A percentile compares a stretch with the other conserved stretches of the same genome.
These are phyloP conservation scores for Solanum pinnatisectum DNA, from an alignment of 257 asterid species.

Conservation along the genomic window DNA sequence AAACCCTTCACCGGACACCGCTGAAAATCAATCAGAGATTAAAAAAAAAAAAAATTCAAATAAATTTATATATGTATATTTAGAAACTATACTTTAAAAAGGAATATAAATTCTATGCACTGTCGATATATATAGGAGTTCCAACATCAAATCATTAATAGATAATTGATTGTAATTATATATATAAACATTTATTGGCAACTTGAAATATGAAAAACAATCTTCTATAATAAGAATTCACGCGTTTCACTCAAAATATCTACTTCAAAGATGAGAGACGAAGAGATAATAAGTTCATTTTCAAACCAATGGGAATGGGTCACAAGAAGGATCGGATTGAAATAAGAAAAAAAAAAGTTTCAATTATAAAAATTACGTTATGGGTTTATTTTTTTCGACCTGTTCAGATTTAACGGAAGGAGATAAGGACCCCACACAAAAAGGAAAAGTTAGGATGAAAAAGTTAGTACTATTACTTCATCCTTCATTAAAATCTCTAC, in stretches of 20 bases:
- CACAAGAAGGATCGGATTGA: not conserved
- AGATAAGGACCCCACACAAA: not conserved
- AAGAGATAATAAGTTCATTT: not conserved
- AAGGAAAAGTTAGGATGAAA: not conserved
- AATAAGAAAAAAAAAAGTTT: not conserved
- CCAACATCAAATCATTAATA: not conserved
- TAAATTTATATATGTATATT: not conserved
- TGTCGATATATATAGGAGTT: not conserved
- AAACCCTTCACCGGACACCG: constrained; percentile 75
- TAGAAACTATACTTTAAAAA: not conserved
- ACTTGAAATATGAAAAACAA: not conserved
- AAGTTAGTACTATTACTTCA: not conserved
- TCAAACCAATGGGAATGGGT: not conserved
- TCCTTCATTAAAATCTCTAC: not conserved
- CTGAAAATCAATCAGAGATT: constrained; percentile 26
- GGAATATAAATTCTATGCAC: not conserved
- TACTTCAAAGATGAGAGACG: not conserved
- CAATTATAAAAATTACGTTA: not conserved
- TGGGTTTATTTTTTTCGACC: not conserved
- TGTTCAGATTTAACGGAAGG: not conserved
- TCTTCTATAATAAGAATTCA: not conserved
- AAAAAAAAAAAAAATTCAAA: not conserved
- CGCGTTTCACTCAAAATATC: not conserved
- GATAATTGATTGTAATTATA: not conserved
- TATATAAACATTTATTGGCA: not conserved